phyloP scores from a whole-genome alignment of 805 yeast species.

The Myxozyma kluyveri region DNA sequence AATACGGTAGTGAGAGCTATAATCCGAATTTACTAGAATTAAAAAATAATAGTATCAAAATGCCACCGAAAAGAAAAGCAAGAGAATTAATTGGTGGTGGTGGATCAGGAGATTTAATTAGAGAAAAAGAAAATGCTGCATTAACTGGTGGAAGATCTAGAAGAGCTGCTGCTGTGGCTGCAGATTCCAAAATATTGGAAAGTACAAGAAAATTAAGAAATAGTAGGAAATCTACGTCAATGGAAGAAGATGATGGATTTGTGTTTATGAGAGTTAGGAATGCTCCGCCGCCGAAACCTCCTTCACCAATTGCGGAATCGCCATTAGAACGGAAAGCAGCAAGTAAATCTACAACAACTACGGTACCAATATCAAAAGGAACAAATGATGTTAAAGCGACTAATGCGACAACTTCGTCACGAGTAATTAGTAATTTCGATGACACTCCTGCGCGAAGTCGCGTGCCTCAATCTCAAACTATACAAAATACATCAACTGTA shows the following conservation, averaged over 20 bases:
- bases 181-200: constrained; percentile 25
- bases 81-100: neutral
- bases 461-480: too few species aligned
- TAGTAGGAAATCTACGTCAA: constrained; percentile 2
- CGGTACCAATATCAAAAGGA: constrained; percentile 3
- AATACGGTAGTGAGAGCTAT: too few species aligned
- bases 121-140: too few species aligned
- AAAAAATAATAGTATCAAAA: too few species aligned
- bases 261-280: constrained; percentile 36
- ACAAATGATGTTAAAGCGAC: neutral
- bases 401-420: too few species aligned
- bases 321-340: neutral
- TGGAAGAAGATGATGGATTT: constrained; percentile 40
- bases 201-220: constrained; percentile 17
- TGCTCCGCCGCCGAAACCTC: constrained; percentile 10
- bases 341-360: neutral
- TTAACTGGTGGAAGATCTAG: constrained; percentile 6
- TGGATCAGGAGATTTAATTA: neutral
- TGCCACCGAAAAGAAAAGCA: neutral
- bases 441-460: too few species aligned
- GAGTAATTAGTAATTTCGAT: too few species aligned
- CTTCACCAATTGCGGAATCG: neutral
- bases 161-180: constrained; percentile 29
- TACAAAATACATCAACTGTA: too few species aligned
- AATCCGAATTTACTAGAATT: too few species aligned